phyloP scores from a whole-genome alignment of 176 grass and related monocot species.

The Oryza meyeriana region DNA sequence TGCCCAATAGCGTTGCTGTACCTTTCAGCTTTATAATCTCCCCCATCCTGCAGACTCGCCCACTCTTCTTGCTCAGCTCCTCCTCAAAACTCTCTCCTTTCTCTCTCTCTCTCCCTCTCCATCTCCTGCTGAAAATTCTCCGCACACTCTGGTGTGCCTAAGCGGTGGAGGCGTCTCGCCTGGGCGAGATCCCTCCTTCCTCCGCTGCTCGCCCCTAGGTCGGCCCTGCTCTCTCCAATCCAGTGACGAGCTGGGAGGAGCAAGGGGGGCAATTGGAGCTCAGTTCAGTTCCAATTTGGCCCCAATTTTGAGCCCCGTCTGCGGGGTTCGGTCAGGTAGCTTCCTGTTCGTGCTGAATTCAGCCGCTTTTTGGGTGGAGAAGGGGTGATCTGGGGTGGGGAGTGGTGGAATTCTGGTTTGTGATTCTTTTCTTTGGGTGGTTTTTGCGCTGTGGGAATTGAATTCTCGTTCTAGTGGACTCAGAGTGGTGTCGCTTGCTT shows the following conservation, averaged over 20 bases:
- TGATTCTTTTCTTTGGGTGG: not conserved
- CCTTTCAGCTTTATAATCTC: conserved; percentile 54
- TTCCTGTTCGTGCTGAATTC: conserved; percentile 17
- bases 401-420: conserved; percentile 22
- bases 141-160: conserved; percentile 15
- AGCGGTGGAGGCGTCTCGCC: conserved; percentile 39
- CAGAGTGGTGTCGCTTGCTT: conserved; percentile 5
- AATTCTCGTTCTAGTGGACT: conserved; percentile 19
- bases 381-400: conserved; percentile 17
- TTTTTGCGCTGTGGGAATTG: conserved; percentile 31
- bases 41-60: conserved; percentile 12
- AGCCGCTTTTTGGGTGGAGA: not conserved
- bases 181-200: conserved; percentile 38
- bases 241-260: conserved; percentile 14
- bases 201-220: not conserved
- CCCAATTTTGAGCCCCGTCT: conserved; percentile 10
- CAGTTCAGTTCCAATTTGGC: not conserved
- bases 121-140: conserved; percentile 17
- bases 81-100: conserved; percentile 34
- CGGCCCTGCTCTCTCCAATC: not conserved
- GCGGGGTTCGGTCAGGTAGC: conserved; percentile 42
- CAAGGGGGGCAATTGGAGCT: conserved; percentile 23
- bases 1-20: conserved; percentile 47
- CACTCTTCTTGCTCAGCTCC: not conserved
- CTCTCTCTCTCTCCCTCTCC: not conserved